Conservation (phyloP, 2,329 filamentous ascomycete species). For the Cladophialophora bantiana region DNA sequence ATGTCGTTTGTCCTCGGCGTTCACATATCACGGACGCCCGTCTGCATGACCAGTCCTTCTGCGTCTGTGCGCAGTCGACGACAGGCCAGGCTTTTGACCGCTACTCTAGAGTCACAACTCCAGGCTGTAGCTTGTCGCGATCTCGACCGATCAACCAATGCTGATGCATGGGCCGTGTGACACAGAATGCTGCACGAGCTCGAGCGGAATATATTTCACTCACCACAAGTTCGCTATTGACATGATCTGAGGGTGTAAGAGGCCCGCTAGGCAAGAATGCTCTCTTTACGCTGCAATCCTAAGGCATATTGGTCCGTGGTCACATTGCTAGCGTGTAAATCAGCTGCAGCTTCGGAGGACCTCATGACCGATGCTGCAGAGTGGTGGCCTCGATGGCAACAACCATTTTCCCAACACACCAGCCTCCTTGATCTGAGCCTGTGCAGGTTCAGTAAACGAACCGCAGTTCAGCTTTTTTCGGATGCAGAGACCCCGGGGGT, state of each 20-base stretch:
- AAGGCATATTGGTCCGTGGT: constrained; percentile 14
- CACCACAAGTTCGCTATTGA: constrained; percentile 15
- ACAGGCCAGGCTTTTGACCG: constrained; percentile 35
- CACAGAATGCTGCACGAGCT: constrained; percentile 20
- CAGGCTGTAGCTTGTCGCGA: constrained; percentile 12
- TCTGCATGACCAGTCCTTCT: constrained; percentile 19
- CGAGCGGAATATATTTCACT: constrained; percentile 13
- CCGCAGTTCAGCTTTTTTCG: background rate
- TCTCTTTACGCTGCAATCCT: constrained; percentile 12
- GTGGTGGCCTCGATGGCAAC: constrained; percentile 7
- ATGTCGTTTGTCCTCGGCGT: background rate
- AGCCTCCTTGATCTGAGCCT: background rate
- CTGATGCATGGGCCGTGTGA: constrained; percentile 30
- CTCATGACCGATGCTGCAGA: constrained; percentile 30
- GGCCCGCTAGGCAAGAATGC: constrained; percentile 23
- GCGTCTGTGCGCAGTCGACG: constrained; percentile 25
- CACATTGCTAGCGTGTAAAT: constrained; percentile 21
- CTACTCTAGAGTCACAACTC: constrained; percentile 24
- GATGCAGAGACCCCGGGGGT: background rate
- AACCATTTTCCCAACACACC: background rate
- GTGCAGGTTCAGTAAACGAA: background rate
- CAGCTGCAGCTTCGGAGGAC: constrained; percentile 26
- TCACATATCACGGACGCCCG: constrained; percentile 25
- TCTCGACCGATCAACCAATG: constrained; percentile 23
- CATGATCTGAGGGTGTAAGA: constrained; percentile 23